A percentile compares a stretch with the other conserved stretches of the same genome.
Evolutionary conservation across 441 rosid genomes (phyloP).

Genomic region (Manihot esculenta): DNA sequence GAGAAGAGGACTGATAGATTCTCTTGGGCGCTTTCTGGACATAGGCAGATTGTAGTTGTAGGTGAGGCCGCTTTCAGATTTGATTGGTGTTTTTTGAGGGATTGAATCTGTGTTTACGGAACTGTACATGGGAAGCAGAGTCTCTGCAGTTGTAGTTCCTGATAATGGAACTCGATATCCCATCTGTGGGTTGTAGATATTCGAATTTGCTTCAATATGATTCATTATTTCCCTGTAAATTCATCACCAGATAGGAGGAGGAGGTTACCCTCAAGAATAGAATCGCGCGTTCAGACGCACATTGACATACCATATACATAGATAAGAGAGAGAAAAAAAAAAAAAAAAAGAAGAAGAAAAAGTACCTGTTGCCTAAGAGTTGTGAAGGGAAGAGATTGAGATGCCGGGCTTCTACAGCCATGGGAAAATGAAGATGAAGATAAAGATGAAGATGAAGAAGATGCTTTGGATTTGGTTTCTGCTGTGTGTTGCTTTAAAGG

Average conservation of each 20-base stretch:
- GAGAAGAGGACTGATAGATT: constrained; percentile 26
- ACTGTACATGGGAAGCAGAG: constrained; percentile 49
- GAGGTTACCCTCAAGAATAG: neutral
- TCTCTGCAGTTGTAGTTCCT: constrained; percentile 37
- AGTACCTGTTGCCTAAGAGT: constrained; percentile 30
- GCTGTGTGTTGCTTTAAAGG: neutral
- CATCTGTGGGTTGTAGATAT: constrained; percentile 38
- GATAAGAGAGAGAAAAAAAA: neutral
- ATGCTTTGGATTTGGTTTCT: neutral
- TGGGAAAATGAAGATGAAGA: constrained; percentile 10
- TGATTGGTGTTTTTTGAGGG: constrained; percentile 43
- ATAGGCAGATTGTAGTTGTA: constrained; percentile 23
- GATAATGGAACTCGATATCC: constrained; percentile 51
- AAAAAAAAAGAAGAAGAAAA: neutral
- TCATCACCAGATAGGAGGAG: neutral
- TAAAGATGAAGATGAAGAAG: neutral
- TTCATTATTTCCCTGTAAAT: constrained; percentile 46
- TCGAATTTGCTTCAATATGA: constrained; percentile 34
- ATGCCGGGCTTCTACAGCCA: constrained; percentile 50
- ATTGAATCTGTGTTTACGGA: constrained; percentile 42
- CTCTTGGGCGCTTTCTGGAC: constrained; percentile 38
- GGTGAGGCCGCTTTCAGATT: constrained; percentile 55
- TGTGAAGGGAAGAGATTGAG: constrained; percentile 36
- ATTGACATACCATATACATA: neutral
- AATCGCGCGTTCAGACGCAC: too few relatives aligned